Percentiles rank a stretch among this genome's conserved stretches.
Conservation (phyloP, 108 stramenopile genomes). For the Licmophora abbreviata region DNA sequence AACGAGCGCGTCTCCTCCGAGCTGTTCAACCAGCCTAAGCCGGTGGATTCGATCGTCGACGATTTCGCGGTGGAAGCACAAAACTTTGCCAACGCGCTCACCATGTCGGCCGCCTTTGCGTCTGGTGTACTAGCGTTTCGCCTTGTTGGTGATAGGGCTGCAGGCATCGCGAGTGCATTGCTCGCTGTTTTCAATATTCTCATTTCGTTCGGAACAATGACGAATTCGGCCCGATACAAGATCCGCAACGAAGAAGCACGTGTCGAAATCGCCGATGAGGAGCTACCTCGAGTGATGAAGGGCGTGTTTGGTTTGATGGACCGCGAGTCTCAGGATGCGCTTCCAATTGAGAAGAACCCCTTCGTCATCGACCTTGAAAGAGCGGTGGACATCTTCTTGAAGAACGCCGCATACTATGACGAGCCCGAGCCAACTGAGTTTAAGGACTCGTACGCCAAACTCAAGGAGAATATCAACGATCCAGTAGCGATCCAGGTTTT, state of each 20-base stretch:
- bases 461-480: conserved; percentile 12
- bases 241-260: conserved; percentile 21
- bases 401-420: conserved; percentile 18
- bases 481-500: conserved; percentile 15
- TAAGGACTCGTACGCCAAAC: conserved; percentile 8
- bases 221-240: conserved; percentile 20
- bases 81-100: conserved; percentile 18
- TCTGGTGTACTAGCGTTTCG: conserved; percentile 14
- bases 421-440: conserved; percentile 17
- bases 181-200: conserved; percentile 17
- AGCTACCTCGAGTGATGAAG: conserved; percentile 13
- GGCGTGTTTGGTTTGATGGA: conserved; percentile 9
- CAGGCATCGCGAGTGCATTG: background rate
- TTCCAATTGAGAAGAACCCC: conserved; percentile 11
- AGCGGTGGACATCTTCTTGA: conserved; percentile 10
- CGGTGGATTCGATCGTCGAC: conserved; percentile 25
- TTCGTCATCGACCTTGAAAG: conserved; percentile 14
- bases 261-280: conserved; percentile 5
- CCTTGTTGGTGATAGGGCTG: background rate
- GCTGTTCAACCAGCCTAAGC: conserved; percentile 32
- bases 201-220: conserved; percentile 18
- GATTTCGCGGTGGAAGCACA: conserved; percentile 28
- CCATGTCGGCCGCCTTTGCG: conserved; percentile 12
- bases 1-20: conserved; percentile 20
- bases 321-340: background rate